Percentiles rank a stretch among this genome's conserved stretches.
Evolutionary conservation across 345 rosid species (phyloP).

Genomic region (Pugionium dolabratum): DNA sequence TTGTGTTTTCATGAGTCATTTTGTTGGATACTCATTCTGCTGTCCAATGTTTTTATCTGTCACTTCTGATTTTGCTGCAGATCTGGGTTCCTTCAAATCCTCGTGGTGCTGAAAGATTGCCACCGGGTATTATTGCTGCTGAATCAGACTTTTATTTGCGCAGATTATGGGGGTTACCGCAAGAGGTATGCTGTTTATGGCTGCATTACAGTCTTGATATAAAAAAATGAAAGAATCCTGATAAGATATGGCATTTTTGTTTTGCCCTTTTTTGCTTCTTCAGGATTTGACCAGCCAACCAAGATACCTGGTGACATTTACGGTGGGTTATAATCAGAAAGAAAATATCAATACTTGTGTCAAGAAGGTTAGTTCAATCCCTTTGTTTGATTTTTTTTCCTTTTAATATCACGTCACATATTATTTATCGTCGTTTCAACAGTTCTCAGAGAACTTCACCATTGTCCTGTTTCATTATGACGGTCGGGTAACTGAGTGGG

Average conservation of each 20-base stretch:
- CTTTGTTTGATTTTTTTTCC: slow-evolving; percentile 10
- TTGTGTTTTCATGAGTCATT: background rate
- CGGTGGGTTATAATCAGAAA: slow-evolving; percentile 81
- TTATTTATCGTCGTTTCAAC: slow-evolving; percentile 39
- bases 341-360: slow-evolving; percentile 76
- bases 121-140: slow-evolving; percentile 78
- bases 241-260: background rate
- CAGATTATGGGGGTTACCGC: slow-evolving; percentile 91
- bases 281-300: slow-evolving; percentile 78
- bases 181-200: slow-evolving; percentile 55
- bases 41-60: slow-evolving; percentile 24
- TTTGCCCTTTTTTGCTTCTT: slow-evolving; percentile 23
- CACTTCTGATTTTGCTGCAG: slow-evolving; percentile 46
- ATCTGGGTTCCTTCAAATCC: slow-evolving; percentile 97
- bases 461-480: slow-evolving; percentile 94
- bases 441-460: slow-evolving; percentile 91
- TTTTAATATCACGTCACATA: background rate
- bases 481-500: slow-evolving; percentile 88
- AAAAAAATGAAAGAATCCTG: slow-evolving; percentile 3
- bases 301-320: slow-evolving; percentile 84
- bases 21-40: slow-evolving; percentile 1
- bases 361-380: slow-evolving; percentile 66
- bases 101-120: slow-evolving; percentile 88
- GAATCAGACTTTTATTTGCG: slow-evolving; percentile 83
- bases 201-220: slow-evolving; percentile 22